phyloP scores from a whole-genome alignment of 495 filamentous ascomycete genomes.

The Aspergillus ellipticus region DNA sequence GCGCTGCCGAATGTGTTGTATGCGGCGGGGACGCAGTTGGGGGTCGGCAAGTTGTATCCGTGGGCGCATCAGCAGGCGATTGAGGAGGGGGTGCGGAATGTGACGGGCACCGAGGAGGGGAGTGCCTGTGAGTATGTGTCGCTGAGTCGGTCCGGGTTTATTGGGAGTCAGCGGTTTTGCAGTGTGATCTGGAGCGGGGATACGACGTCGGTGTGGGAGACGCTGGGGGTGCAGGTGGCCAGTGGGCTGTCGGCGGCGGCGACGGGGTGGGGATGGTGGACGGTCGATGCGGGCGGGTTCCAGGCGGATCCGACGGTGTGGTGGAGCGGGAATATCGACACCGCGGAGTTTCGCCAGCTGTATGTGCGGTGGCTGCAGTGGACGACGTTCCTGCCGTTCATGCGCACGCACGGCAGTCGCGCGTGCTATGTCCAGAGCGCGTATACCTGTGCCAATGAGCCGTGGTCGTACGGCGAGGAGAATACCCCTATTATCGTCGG shows the following conservation, averaged over 20 bases:
- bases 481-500: constrained; percentile 23
- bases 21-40: constrained; percentile 22
- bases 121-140: constrained; percentile 22
- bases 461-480: constrained; percentile 28
- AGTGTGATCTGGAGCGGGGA: constrained; percentile 33
- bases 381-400: constrained; percentile 29
- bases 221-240: constrained; percentile 22
- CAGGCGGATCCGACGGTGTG: constrained; percentile 25
- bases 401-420: constrained; percentile 28
- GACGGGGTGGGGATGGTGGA: constrained; percentile 32
- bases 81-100: constrained; percentile 29
- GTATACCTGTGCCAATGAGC: constrained; percentile 30
- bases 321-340: constrained; percentile 27
- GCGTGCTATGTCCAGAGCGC: constrained; percentile 20
- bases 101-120: constrained; percentile 15
- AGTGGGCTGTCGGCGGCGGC: constrained; percentile 26
- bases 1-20: constrained; percentile 26
- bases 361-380: constrained; percentile 31
- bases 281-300: constrained; percentile 30
- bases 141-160: constrained; percentile 29
- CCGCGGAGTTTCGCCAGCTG: constrained; percentile 26
- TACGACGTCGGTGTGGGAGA: constrained; percentile 30
- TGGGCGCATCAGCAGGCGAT: constrained; percentile 31
- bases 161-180: constrained; percentile 30
- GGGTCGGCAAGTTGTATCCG: constrained; percentile 29